These are phyloP conservation scores for Thelonectria discophora DNA, from an alignment of 2,329 filamentous ascomycete genomes.

Conservation along the genomic window DNA sequence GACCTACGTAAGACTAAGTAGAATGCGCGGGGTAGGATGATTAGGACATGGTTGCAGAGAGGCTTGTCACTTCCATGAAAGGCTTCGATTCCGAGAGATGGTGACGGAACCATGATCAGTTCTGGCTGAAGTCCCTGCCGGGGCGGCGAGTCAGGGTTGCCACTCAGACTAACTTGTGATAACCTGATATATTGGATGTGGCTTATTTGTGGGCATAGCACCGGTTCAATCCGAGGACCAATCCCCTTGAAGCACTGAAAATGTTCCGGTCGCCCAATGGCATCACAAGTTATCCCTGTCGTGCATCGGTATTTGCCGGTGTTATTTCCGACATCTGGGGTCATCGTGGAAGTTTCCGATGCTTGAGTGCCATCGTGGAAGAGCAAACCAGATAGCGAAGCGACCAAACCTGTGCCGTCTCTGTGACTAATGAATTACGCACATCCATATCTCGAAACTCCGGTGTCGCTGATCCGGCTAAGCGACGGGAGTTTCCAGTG, in stretches of 20 bases:
- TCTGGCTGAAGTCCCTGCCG: not conserved
- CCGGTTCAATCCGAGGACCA: not conserved
- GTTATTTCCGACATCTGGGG: not conserved
- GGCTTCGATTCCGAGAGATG: not conserved
- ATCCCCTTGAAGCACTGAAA: not conserved
- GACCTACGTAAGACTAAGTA: not conserved
- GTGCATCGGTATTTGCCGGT: not conserved
- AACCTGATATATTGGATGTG: too few species aligned
- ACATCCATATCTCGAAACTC: too few species aligned
- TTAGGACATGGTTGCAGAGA: not conserved
- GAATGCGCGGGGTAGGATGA: not conserved
- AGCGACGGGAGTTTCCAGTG: not conserved
- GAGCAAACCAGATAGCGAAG: too few species aligned
- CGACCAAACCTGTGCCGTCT: too few species aligned
- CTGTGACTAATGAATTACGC: too few species aligned
- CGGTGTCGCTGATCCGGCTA: not conserved
- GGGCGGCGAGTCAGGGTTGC: not conserved
- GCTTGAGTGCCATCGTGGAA: too few species aligned
- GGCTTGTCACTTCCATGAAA: not conserved
- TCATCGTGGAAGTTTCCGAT: too few species aligned
- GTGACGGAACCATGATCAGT: not conserved
- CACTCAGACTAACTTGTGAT: not conserved
- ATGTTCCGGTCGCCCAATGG: not conserved
- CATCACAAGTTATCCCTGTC: not conserved
- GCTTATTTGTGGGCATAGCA: not conserved